Percentiles rank a stretch among this genome's conserved stretches.
These are phyloP conservation scores for Dictyostelium purpureum DNA, from an alignment of 78 protist species.

Conservation along the genomic window DNA sequence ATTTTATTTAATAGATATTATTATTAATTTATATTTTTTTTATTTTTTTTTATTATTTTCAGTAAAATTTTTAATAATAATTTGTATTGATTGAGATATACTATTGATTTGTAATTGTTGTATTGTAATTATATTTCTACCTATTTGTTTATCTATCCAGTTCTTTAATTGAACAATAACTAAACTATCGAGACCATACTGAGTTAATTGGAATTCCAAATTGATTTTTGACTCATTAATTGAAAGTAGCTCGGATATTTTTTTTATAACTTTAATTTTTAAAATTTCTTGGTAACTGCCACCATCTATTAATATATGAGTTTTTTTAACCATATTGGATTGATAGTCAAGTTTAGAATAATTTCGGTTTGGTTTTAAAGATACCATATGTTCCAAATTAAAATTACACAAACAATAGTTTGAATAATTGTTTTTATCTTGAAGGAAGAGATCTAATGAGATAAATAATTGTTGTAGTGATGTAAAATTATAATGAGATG, in stretches of 20 bases:
- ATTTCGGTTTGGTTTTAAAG: background rate
- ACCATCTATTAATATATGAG: background rate
- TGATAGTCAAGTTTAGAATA: background rate
- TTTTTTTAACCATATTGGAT: background rate
- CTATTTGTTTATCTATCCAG: background rate
- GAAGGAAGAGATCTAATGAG: background rate
- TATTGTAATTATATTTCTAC: background rate
- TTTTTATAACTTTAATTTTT: background rate
- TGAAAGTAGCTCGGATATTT: slow-evolving; percentile 28
- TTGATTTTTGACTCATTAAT: background rate
- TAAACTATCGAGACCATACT: background rate
- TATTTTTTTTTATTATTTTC: no score
- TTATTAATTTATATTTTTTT: no score
- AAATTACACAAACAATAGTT: background rate
- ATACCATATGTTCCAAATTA: background rate
- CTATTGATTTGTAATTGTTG: background rate
- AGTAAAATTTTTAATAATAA: no score
- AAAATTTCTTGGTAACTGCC: no score
- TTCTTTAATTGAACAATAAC: slow-evolving; percentile 8
- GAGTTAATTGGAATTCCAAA: background rate
- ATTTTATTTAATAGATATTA: no score
- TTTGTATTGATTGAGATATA: background rate
- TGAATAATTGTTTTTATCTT: background rate
- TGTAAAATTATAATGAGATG: background rate
- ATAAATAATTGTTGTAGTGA: background rate